Evolutionary conservation across 495 filamentous ascomycete genomes (phyloP), one percentile per base, ranked within the genome.

Genomic region (Penicillium dipodomyicola): DNA sequence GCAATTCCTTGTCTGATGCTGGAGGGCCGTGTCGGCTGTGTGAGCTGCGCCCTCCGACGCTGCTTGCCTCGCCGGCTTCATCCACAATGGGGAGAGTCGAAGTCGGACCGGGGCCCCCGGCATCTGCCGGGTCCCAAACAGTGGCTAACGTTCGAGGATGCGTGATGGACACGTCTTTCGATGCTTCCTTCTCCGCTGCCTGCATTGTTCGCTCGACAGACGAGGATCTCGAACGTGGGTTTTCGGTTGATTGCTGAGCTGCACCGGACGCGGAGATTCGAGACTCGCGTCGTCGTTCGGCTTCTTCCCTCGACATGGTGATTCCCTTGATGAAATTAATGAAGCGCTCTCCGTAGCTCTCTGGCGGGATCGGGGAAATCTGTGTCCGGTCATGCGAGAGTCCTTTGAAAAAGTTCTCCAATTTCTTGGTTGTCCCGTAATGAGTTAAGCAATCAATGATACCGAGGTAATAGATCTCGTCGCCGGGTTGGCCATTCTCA

Each of bases 371-470:
- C 1, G 95, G 91, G 3, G 92, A 97, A 40, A 99, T 96, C 60
- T 96, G 87, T 23, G 80, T 81, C 60, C 90, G 86, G 65, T 91
- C 84, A 63, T 85, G 78, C 8, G 86, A 89, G 42, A 97, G 77
- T 30, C 95, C 92, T 73, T 97, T 96, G 86, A 90, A 89, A 72
- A 96, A 92, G 69, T 96, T 83, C 71, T 97, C 92, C 11, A 89
- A 77, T 57, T 89, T 88, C 72, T 97, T 98, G 68, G 93, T 78
- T 45, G 88, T 84, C 52, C 87, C 90, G 67, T 96, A 96, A 72
- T 96, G 90, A 39, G 94, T 99, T 66, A 99, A 73, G 69, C 93
- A 97, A 71, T 97, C 95, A 67, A 97, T 97, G 59, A 99, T 94
- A 11, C 94, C 94, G 7, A 99, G 82, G 67, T 97, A 99, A 65